These are phyloP conservation scores for Fraxinus xanthoxyloides DNA, from an alignment of 305 asterid species.

Conservation along the genomic window DNA sequence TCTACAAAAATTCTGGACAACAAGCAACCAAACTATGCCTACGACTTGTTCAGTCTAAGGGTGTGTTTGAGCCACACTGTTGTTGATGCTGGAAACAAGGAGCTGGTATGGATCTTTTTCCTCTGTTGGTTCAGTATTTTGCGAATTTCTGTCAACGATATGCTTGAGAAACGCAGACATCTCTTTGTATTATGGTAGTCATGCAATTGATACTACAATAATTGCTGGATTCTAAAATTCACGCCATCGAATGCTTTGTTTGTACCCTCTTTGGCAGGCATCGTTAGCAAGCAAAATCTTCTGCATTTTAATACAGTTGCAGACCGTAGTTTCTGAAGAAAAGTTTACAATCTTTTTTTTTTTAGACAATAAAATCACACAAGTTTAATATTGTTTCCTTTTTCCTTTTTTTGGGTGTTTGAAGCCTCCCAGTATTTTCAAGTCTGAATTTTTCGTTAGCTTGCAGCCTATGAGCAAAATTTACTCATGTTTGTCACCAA, in stretches of 20 bases:
- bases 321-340: not conserved
- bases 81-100: constrained; percentile 42
- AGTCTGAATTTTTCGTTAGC: not conserved
- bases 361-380: not conserved
- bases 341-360: not conserved
- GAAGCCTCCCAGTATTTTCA: not conserved
- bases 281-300: not conserved
- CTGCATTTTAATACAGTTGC: not conserved
- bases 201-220: not conserved
- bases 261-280: not conserved
- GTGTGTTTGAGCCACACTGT: no score
- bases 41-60: not conserved
- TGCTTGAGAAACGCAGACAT: not conserved
- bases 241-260: not conserved
- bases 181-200: not conserved
- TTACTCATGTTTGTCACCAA: not conserved
- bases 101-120: constrained; percentile 13
- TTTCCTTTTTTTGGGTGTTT: not conserved
- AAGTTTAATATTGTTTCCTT: not conserved
- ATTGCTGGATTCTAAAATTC: not conserved
- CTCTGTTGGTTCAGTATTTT: not conserved
- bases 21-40: not conserved
- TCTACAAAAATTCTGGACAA: not conserved
- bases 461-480: not conserved
- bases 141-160: not conserved